Percentiles rank a stretch among this genome's conserved stretches.
Evolutionary conservation across 225 moss, liverwort and hornwort species (phyloP).

Genomic region (Marchantia polymorpha): DNA sequence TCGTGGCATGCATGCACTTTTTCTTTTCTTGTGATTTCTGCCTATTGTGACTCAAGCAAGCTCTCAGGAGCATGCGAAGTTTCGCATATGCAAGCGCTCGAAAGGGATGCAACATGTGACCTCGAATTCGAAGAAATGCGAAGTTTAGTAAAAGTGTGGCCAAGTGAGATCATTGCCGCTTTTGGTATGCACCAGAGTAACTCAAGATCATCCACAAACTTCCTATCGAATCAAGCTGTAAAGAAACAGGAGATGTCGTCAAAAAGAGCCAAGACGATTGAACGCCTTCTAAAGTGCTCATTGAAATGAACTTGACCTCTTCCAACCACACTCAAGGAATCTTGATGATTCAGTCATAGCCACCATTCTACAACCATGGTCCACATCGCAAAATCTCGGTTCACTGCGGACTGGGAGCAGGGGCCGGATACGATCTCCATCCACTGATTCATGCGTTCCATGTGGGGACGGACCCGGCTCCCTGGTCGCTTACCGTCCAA

Average conservation of each 20-base stretch:
- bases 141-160: too few relatives aligned
- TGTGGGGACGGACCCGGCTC: background rate
- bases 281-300: background rate
- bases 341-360: background rate
- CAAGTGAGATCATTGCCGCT: too few relatives aligned
- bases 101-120: too few relatives aligned
- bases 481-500: background rate
- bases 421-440: background rate
- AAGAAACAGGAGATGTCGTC: background rate
- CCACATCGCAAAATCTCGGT: background rate
- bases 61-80: too few relatives aligned
- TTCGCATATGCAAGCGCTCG: too few relatives aligned
- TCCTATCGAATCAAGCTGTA: background rate
- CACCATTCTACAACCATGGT: background rate
- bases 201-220: background rate
- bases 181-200: background rate
- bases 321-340: background rate
- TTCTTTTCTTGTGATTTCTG: too few relatives aligned
- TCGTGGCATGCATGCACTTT: too few relatives aligned
- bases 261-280: background rate
- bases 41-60: too few relatives aligned
- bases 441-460: slow-evolving; percentile 3
- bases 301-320: slow-evolving; percentile 1
- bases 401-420: background rate
- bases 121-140: too few relatives aligned